Evolutionary conservation across 73 alveolate genomes (phyloP).

Genomic region (Stentor coeruleus): DNA sequence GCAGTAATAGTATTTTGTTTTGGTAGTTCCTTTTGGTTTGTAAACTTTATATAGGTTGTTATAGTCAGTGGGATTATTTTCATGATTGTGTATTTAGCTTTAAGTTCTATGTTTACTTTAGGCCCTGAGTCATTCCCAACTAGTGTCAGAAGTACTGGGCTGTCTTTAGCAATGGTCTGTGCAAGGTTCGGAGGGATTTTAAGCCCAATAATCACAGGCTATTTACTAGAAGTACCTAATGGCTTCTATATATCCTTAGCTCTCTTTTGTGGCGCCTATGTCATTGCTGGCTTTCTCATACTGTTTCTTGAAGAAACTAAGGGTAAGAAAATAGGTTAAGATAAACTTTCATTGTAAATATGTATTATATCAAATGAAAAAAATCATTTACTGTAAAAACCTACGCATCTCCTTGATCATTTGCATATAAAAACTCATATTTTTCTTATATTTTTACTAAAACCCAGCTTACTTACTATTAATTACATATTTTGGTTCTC

Average conservation of each 20-base stretch:
- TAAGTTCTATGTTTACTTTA: background rate
- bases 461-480: background rate
- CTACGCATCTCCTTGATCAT: too few species aligned
- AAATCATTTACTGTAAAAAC: too few species aligned
- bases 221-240: background rate
- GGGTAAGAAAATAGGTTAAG: background rate
- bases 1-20: background rate
- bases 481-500: background rate
- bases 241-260: background rate
- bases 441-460: background rate
- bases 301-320: background rate
- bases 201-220: background rate
- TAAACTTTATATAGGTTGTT: background rate
- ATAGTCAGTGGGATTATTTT: background rate
- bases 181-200: conserved; percentile 18
- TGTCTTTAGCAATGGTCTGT: background rate
- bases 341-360: too few species aligned
- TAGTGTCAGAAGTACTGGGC: background rate
- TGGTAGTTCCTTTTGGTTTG: background rate
- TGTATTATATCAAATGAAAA: background rate
- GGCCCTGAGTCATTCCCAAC: conserved; percentile 18
- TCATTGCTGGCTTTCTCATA: background rate
- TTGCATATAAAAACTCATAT: background rate
- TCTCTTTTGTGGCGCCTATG: background rate
- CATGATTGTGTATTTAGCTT: background rate